Evolutionary conservation across 208 protist species (phyloP), one percentile per base, ranked within the genome.

Genomic region (Trypanosoma melophagium): DNA sequence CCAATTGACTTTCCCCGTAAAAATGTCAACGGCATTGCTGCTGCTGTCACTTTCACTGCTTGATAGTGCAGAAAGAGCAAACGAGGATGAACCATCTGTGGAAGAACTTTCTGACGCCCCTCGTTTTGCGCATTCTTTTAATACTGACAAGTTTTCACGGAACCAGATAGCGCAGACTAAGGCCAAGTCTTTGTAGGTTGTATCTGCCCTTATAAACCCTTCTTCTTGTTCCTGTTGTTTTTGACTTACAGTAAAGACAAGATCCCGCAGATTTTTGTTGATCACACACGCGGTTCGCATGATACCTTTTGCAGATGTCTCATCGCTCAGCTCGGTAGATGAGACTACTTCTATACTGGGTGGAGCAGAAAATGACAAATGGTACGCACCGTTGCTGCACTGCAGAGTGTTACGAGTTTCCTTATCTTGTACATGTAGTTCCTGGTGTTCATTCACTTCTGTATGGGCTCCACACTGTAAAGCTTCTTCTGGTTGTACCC

Each of bases 181-280:
- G 28, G 28, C 5, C 28, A 35, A 35, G 16, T 47, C 16, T n/a
- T 47, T 47, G 16, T 47, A n/a, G 16, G 42, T 47, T 47, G 9
- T 3, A n/a, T 47, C 42, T 47, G 2, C 42, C 9, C 9, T 10
- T 10, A 47, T 17, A 47, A 14, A 3, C 42, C 1, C 42, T n/a
- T 17, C 10, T 47, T 47, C 42, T 47, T 47, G 4, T 47, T 47
- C 42, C 8, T 47, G 4, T 17, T 53, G 13, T 22, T 47, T 8
- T 40, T 69, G 40, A 21, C 14, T n/a, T 24, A 60, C 64, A 42
- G 16, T 35, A 54, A 69, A 69, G 7, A 38, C 16, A 40, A 61
- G 14, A 22, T 61, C 54, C 25, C 31, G 7, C 4, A 69, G 25
- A 54, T 69, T 41, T 14, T 14, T 60, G 28, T 60, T 69, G 21